Evolutionary conservation across 192 early-diverging fungal species (phyloP), one percentile per base, ranked within the genome.

Genomic region (Linnemannia schmuckeri): DNA sequence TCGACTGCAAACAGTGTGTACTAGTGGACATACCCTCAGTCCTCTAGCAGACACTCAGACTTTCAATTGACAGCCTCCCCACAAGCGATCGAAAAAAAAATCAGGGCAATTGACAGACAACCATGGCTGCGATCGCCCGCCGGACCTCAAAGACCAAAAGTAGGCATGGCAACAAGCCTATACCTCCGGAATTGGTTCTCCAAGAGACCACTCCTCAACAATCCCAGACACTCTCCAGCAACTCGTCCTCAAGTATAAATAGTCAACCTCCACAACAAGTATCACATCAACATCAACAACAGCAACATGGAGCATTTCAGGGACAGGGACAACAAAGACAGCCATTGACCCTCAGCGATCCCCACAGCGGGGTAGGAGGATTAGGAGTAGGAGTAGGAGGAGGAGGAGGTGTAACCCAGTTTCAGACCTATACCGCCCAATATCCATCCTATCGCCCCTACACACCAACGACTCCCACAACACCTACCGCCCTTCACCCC

Each of bases 361-460:
- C 77, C 8, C 37, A 71, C 30, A 78, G 40, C 49, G 41, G 69
- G 73, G 73, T 49, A 33, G 71, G 69, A 71, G 76, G 30, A 78
- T 18, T 61, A 77, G 76, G 61, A 77, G 12, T 46, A 46, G 54
- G n/a, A 52, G 8, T 12, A 75, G 73, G 72, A 47, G 72, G 22
- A 17, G 82, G 37, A 54, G 72, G 40, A 15, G 63, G 68, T 55
- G 61, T 33, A 38, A 44, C 77, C 46, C 78, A 76, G 69, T 74
- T 80, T 76, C 78, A 80, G 46, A 24, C 73, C 18, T 85, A 79
- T 70, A 73, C 40, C 41, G 78, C 83, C 24, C 84, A 80, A 18
- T 76, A 86, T 33, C 79, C 84, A 49, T 81, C 85, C 10, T 78
- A 81, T 22, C 75, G 85, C 33, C 85, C 85, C 44, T 87, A 87